Evolutionary conservation across 1,139 yeast species (phyloP), one percentile per base, ranked within the genome.

Genomic region (Diutina neorugosa): DNA sequence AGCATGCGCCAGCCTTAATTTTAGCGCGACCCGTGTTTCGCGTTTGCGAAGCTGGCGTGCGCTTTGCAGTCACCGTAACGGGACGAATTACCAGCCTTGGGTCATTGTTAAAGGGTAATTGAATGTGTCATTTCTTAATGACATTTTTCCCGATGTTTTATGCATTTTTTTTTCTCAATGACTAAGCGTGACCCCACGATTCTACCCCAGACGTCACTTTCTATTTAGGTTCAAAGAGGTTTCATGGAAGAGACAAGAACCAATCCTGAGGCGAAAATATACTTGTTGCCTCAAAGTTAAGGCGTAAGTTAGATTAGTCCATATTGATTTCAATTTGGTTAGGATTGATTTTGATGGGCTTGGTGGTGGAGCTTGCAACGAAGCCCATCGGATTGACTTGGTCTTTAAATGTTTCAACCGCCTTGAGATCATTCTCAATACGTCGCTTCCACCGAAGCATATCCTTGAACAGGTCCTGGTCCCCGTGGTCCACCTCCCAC

Each of bases 401-500:
- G 51, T 65, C 63, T 44, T 66, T 66, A 16, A 62, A 59, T 8
- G 61, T 58, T 1, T 58, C 54, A 34, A 66, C 63, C 3, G 69
- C 72, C 44, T 66, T 71, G n/a, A 76, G 71, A 51, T 76, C 70
- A 52, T 57, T 54, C 16, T 52, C 53, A 2, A 63, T 55, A 2
- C 52, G 53, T 51, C 91, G 72, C 63, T 83, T 86, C 59, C 75
- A 70, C 51, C 84, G 71, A 21, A 90, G 66, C 91, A 89, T 85
- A 16, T 82, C 85, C 60, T 86, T 89, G 65, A 79, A 89, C 0
- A 86, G 79, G 2, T 73, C 74, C 61, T 86, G 95, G 57, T 77
- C 71, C 2, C 97, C 97, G 63, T 79, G 61, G 19, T 77, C 72
- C 44, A 87, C 64, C 62, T 90, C 97, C 65, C 89, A 88, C 12